These are phyloP conservation scores for Penicillium occitanis DNA, from an alignment of 2,329 filamentous ascomycete genomes.

Conservation along the genomic window DNA sequence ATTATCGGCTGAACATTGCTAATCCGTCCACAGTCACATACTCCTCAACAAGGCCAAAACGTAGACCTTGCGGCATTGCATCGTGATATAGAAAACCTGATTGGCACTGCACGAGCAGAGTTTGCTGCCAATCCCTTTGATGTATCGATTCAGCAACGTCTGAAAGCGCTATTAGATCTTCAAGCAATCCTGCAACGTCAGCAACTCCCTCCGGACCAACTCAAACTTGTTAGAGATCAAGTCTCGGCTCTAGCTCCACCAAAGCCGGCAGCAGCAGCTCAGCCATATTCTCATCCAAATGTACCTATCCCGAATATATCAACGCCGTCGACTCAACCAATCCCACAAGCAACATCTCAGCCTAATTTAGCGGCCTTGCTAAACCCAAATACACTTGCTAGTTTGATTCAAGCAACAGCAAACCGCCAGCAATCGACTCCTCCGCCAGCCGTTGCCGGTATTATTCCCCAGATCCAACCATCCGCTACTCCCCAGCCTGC, in stretches of 20 bases:
- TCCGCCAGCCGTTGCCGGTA: constrained; percentile 49
- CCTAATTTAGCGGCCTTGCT: constrained; percentile 35
- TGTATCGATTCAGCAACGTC: constrained; percentile 69
- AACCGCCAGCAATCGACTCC: constrained; percentile 41
- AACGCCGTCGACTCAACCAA: constrained; percentile 40
- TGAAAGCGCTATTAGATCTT: constrained; percentile 82
- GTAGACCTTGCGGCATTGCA: constrained; percentile 70
- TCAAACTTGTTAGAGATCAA: constrained; percentile 81
- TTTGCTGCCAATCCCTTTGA: constrained; percentile 76
- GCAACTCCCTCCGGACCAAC: constrained; percentile 74
- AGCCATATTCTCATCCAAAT: constrained; percentile 19
- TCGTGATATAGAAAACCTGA: constrained; percentile 77
- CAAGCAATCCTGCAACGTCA: constrained; percentile 76
- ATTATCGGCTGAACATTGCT: neutral
- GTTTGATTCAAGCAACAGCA: constrained; percentile 46
- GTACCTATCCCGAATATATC: constrained; percentile 23
- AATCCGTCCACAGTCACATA: constrained; percentile 25
- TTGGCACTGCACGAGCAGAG: constrained; percentile 69
- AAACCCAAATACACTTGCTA: constrained; percentile 46
- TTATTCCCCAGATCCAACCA: constrained; percentile 57
- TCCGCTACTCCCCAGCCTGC: constrained; percentile 55
- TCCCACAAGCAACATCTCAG: constrained; percentile 38
- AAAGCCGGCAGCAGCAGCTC: constrained; percentile 26
- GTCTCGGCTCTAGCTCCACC: constrained; percentile 68
- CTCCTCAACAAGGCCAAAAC: constrained; percentile 39